These are phyloP conservation scores for Eucalyptus curtisii DNA, from an alignment of 345 rosid genomes.

Conservation along the genomic window DNA sequence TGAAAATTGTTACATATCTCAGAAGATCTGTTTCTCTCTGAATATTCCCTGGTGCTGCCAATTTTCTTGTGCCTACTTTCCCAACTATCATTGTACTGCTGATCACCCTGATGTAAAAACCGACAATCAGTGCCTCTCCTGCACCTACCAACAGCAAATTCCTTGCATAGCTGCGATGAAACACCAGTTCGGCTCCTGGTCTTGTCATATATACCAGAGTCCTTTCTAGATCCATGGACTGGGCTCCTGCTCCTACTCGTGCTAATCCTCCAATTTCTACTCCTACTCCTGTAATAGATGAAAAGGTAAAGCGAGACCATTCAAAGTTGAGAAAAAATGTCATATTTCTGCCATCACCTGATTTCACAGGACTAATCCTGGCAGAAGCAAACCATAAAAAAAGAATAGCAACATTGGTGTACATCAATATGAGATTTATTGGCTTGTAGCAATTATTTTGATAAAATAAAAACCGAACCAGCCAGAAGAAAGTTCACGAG, in stretches of 20 bases:
- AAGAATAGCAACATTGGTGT: neutral
- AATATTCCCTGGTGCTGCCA: conserved; percentile 25
- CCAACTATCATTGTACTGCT: conserved; percentile 33
- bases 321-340: neutral
- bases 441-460: neutral
- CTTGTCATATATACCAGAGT: conserved; percentile 49
- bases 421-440: neutral
- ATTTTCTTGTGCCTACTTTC: conserved; percentile 37
- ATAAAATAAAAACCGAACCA: neutral
- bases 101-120: conserved; percentile 39
- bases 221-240: conserved; percentile 36
- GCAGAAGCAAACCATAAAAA: neutral
- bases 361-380: neutral
- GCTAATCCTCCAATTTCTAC: conserved; percentile 43
- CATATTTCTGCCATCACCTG: neutral
- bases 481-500: neutral
- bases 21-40: conserved; percentile 12
- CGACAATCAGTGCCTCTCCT: conserved; percentile 51
- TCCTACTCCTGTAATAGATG: conserved; percentile 10
- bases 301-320: neutral
- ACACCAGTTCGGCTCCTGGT: conserved; percentile 35
- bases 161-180: conserved; percentile 47
- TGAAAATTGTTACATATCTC: conserved; percentile 4
- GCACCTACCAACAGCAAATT: conserved; percentile 60
- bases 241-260: conserved; percentile 78